These are phyloP conservation scores for Scenedesmus sp. DNA, from an alignment of 163 green algal species.

Conservation along the genomic window DNA sequence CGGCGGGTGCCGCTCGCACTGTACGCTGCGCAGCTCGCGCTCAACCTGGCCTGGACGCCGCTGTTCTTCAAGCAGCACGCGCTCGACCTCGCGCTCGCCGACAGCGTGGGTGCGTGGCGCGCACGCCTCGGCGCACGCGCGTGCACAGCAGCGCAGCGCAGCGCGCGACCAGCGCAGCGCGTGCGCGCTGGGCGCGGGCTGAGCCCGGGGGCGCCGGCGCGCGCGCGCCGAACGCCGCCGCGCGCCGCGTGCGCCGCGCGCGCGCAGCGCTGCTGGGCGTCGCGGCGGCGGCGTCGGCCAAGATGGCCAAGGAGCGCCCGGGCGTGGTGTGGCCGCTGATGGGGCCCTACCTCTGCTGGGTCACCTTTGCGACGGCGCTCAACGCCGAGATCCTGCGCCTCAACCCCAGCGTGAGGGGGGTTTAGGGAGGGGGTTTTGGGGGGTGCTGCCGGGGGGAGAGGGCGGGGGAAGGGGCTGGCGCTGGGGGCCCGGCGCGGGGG, in stretches of 20 bases:
- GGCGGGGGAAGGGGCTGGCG: too few relatives aligned
- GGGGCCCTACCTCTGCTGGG: constrained; percentile 46
- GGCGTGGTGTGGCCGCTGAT: constrained; percentile 41
- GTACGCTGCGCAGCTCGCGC: constrained; percentile 40
- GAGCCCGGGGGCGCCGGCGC: too few relatives aligned
- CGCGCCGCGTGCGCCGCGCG: neutral
- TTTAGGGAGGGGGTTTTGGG: neutral
- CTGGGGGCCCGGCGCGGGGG: neutral
- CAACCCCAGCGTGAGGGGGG: constrained; percentile 16
- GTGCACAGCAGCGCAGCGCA: neutral
- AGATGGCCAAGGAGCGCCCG: constrained; percentile 32
- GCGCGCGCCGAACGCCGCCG: neutral
- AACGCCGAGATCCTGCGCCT: constrained; percentile 44
- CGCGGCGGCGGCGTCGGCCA: constrained; percentile 28
- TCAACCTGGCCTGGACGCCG: constrained; percentile 46
- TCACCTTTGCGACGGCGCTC: constrained; percentile 47
- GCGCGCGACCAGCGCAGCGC: neutral
- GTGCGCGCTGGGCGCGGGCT: too few relatives aligned
- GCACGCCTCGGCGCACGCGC: neutral
- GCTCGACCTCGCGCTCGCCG: constrained; percentile 25
- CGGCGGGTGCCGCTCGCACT: constrained; percentile 18
- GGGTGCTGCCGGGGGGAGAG: neutral
- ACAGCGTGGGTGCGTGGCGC: constrained; percentile 29
- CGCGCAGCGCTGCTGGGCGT: constrained; percentile 44
- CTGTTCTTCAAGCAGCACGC: constrained; percentile 45